Evolutionary conservation across 768 basidiomycete species (phyloP).

Genomic region (Chiua virens): DNA sequence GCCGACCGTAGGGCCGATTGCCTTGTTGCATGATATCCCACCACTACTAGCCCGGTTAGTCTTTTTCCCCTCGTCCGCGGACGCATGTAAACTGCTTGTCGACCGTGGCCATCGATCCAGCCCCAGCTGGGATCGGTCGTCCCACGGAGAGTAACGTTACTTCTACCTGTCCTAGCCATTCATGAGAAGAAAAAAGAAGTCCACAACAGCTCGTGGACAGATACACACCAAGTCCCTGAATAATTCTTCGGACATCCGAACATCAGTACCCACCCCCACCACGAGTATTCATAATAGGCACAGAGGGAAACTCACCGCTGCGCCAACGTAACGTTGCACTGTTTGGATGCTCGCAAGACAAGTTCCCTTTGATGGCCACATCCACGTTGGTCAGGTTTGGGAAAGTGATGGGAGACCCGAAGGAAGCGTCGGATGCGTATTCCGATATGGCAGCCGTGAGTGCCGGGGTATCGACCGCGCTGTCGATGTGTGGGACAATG

Average conservation of each 20-base stretch:
- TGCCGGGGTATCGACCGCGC: slow-evolving; percentile 52
- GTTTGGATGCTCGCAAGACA: slow-evolving; percentile 54
- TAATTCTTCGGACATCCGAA: slow-evolving; percentile 33
- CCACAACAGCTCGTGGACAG: background rate
- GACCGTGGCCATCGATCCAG: slow-evolving; percentile 65
- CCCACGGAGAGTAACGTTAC: slow-evolving; percentile 58
- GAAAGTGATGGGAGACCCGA: slow-evolving; percentile 57
- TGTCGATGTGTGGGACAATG: slow-evolving; percentile 47
- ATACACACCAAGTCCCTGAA: slow-evolving; percentile 28
- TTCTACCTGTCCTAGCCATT: slow-evolving; percentile 49
- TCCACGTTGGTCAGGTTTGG: slow-evolving; percentile 56
- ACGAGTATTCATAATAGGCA: background rate
- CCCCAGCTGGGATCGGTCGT: slow-evolving; percentile 56
- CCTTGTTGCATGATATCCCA: slow-evolving; percentile 53
- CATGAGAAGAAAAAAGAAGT: background rate
- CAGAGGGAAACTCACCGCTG: slow-evolving; percentile 36
- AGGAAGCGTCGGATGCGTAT: slow-evolving; percentile 45
- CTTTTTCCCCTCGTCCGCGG: too few species aligned
- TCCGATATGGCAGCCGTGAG: slow-evolving; percentile 43
- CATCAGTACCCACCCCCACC: slow-evolving; percentile 5
- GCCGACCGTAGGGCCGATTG: slow-evolving; percentile 56
- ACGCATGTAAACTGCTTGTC: slow-evolving; percentile 36
- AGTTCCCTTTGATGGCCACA: slow-evolving; percentile 54
- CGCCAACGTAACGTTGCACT: slow-evolving; percentile 48
- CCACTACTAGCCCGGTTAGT: slow-evolving; percentile 40